Base-by-base conservation (phyloP, 1,284 basidiomycete species). In the Rhodotorula sp. region DNA sequence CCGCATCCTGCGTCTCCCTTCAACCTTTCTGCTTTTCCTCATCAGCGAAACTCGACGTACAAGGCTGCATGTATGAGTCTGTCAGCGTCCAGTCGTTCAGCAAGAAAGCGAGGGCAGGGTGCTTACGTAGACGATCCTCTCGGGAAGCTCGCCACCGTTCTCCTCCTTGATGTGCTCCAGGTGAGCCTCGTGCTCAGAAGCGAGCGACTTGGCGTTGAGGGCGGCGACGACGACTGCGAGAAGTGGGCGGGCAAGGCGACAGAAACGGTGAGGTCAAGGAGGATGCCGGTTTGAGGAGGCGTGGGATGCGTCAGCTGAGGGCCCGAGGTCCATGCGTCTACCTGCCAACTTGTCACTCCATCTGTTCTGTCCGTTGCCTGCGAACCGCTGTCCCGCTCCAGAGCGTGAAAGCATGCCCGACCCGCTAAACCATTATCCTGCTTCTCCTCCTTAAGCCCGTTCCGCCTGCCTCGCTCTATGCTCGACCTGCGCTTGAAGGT, bases 91-190 rank as follows among this genome's bases (percentile, higher is more conserved):
- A 26, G 31, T 20, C 13, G 48, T 24, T n/a, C 37, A 10, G 30
- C 20, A 52, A 31, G 15, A 28, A 31, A 16, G 24, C 22, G 31
- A 20, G 46, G 34, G 10, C 2, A 15, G 13, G 40, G 40, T 15
- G 62, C 57, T 34, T 13, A 67, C 62, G 79, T 88, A 93, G 37
- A 82, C 82, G 63, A 91, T 89, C 37, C 84, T 80, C 75, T 88
- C 85, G 59, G 90, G 90, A 59, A 89, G 83, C 68, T 86, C 83
- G 62, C 90, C 91, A 63, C 84, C 87, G 80, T 92, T 87, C 82
- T 90, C 89, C 55, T 85, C 83, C 78, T 85, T 87, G 80, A 89
- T 79, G 79, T 91, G 90, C 62, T 87, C 86, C 71, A 85, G 74
- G 79, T 92, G 90, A 16, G 84, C 86, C 59, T 83, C 84, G 77